Base-by-base conservation (phyloP, 1,139 yeast species). In the Meyerozyma carpophila region DNA sequence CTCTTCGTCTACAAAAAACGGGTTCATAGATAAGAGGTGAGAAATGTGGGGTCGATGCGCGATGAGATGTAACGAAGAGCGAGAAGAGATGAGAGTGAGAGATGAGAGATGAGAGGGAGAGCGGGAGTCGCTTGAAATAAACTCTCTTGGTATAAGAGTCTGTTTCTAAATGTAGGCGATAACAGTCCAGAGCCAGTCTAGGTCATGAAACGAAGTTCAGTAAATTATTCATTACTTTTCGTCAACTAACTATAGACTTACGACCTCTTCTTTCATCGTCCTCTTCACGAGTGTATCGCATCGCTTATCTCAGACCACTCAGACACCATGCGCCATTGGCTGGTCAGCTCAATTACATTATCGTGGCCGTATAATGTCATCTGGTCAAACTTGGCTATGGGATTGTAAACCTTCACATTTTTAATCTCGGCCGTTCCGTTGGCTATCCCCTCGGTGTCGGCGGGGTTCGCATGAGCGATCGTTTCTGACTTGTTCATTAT, bases 281-380 rank as follows among this genome's bases (percentile, higher is more conserved):
- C 20, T 16, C 3, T 14, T 13, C 8, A 31, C 34, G 34, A 37
- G 8, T 70, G 74, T 18, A 72, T 55, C 16, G 67, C 57, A 14
- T 55, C 55, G 40, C 70, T 58, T 14, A 72, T 52, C 4, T 57
- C 57, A 10, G 55, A 49, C 70, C 69, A 70, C 50, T 72, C 76
- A 2, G 54, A 52, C n/a, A 69, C 50, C 42, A 66, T 47, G 8
- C 52, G 46, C 66, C 73, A 70, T 41, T 67, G 41, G 25, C 27
- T 20, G 13, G 24, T 56, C 51, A 53, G 62, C 26, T 56, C 62
- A 5, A 65, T 59, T n/a, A 47, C 44, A 3, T 63, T 47, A 45
- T 72, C 77, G 44, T 73, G 78, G 14, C 77, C 77, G 49, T 61
- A 73, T 0, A 68, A 54, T 4, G 55, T 52, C 21, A 73, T 47